These are phyloP conservation scores for Dendrocalamus sinicus DNA, from an alignment of 176 grass and related monocot genomes.

Conservation along the genomic window DNA sequence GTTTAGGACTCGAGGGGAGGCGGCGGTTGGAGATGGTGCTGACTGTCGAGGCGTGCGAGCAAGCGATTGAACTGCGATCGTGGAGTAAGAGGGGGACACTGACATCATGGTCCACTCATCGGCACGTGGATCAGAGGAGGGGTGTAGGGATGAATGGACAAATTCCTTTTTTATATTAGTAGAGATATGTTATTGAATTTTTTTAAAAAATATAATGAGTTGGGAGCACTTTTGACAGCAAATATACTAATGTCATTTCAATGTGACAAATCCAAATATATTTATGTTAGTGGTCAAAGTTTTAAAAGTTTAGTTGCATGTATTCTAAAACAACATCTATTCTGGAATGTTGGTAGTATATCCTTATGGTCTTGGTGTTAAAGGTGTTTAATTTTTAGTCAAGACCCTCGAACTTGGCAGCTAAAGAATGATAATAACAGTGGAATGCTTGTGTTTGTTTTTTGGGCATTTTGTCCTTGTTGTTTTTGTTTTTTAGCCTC, in stretches of 20 bases:
- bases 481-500: no score
- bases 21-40: no score
- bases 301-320: neutral
- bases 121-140: no score
- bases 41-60: no score
- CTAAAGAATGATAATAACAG: neutral
- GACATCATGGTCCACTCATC: no score
- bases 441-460: neutral
- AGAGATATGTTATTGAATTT: neutral
- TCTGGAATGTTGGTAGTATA: neutral
- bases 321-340: neutral
- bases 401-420: slow-evolving; percentile 1
- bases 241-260: slow-evolving; percentile 15
- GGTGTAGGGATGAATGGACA: no score
- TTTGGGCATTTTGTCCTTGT: no score
- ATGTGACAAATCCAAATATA: neutral
- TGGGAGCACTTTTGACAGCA: neutral
- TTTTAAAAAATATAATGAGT: neutral
- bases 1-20: no score
- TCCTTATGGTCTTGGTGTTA: neutral
- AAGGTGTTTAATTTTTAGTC: neutral
- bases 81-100: no score
- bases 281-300: neutral
- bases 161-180: no score
- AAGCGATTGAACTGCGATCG: no score